Base-by-base conservation (phyloP, 345 rosid species). In the Salix arbutifolia region DNA sequence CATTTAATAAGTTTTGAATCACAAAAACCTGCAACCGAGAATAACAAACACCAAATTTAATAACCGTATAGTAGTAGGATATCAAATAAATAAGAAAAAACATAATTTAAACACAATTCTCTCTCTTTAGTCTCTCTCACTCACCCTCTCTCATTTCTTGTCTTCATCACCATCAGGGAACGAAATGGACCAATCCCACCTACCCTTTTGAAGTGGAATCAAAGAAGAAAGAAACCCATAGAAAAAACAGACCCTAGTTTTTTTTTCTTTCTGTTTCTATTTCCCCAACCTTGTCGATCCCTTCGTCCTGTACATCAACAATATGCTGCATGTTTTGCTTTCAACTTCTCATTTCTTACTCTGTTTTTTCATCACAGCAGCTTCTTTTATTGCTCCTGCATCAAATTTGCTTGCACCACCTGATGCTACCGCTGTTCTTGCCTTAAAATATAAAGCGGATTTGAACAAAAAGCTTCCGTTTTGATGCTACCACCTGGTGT, bases 401-500 rank as follows among this genome's bases (percentile, higher is more conserved):
- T 35, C 69, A 35, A 81, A 38, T 67, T 71, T 16, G 9, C 31
- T 25, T 38, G 75, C 44, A n/a, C 83, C 87, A 14, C 58, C 79
- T 13, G 97, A 92, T 75, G 94, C 93, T 30, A 60, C 81, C 2
- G 84, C 91, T 28, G 87, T 94, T 58, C 83, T 94, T n/a, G 86
- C 85, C 33, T 93, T 95, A 80, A 91, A 89, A 73, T 86, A 90
- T 38, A 88, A 84, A 78, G 97, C 95, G 2, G 99, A 95, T 84
- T 67, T 85, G 46, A 80, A 82, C 77, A 74, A 77, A 76, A 78
- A 56, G 44, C 87, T 93, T 16, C 73, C 65, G 1, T 89, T 76
- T 81, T 78, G 31, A 30, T 30, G 31, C 31, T 30, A 30, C 31
- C 30, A 28, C 30, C 30, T 28, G 2, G 31, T 30, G 31, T 30